Percentiles rank a stretch among this genome's conserved stretches.
These are phyloP conservation scores for Neurospora crassa DNA, from an alignment of 2,329 filamentous ascomycete species.

Conservation along the genomic window DNA sequence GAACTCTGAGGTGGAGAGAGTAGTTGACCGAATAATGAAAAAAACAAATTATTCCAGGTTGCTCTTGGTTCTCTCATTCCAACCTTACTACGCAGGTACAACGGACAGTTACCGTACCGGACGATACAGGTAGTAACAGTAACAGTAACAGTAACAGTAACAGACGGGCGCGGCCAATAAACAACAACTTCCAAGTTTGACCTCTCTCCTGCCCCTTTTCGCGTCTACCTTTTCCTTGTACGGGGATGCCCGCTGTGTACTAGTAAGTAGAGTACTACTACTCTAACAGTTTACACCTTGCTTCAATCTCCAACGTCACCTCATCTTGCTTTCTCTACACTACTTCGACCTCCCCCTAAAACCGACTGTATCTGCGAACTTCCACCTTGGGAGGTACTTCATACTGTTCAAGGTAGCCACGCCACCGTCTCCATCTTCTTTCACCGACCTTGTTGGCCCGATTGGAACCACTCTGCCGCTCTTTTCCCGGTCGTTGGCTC, in stretches of 20 bases:
- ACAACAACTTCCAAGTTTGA: neutral
- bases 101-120: neutral
- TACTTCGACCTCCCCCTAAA: neutral
- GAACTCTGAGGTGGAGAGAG: neutral
- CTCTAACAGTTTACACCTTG: neutral
- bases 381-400: neutral
- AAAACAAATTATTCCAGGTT: no score
- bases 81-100: neutral
- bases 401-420: neutral
- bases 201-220: neutral
- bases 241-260: neutral
- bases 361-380: neutral
- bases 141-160: no score
- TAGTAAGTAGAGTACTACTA: neutral
- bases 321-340: neutral
- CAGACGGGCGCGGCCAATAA: neutral
- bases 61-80: no score
- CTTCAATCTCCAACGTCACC: neutral
- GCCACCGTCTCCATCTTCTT: neutral
- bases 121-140: neutral
- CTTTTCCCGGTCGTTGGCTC: neutral
- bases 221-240: neutral
- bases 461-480: neutral
- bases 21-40: neutral
- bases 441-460: neutral